These are phyloP conservation scores for Skeletonema costatum DNA, from an alignment of 108 stramenopile species.

Conservation along the genomic window DNA sequence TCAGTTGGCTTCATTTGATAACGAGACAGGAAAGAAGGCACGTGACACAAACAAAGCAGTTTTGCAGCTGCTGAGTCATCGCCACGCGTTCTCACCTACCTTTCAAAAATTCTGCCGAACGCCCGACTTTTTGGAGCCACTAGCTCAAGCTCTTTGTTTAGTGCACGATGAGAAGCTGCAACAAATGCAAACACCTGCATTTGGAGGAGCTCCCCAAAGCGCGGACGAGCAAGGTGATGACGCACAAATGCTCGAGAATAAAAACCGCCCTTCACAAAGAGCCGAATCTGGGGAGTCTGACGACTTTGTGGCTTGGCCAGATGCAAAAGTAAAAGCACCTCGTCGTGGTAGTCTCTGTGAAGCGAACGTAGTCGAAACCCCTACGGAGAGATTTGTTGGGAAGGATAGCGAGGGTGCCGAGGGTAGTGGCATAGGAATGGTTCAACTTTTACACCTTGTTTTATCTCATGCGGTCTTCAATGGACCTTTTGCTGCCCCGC, in stretches of 20 bases:
- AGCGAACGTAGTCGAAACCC: conserved; percentile 34
- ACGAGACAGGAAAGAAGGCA: conserved; percentile 69
- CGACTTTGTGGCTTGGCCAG: conserved; percentile 19
- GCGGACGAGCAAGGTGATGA: conserved; percentile 5
- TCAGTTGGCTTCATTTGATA: conserved; percentile 71
- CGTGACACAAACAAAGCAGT: conserved; percentile 81
- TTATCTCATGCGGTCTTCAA: conserved; percentile 66
- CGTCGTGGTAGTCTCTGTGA: conserved; percentile 37
- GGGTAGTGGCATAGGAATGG: conserved; percentile 69
- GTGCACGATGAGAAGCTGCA: conserved; percentile 73
- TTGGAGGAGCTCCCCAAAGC: conserved; percentile 4
- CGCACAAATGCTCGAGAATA: conserved; percentile 2
- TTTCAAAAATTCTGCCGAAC: conserved; percentile 86
- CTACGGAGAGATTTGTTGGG: conserved; percentile 69
- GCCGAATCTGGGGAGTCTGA: background rate
- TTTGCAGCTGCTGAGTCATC: conserved; percentile 74
- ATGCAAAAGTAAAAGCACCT: background rate
- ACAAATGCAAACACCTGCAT: conserved; percentile 27
- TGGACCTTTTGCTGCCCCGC: conserved; percentile 74
- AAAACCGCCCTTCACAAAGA: conserved; percentile 4
- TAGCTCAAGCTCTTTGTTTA: conserved; percentile 81
- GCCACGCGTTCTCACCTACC: conserved; percentile 70
- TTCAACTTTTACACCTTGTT: conserved; percentile 71
- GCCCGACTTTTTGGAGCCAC: conserved; percentile 76
- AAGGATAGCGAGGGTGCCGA: conserved; percentile 41